phyloP scores from a whole-genome alignment of 2,329 filamentous ascomycete genomes.

The Thelonectria discophora region DNA sequence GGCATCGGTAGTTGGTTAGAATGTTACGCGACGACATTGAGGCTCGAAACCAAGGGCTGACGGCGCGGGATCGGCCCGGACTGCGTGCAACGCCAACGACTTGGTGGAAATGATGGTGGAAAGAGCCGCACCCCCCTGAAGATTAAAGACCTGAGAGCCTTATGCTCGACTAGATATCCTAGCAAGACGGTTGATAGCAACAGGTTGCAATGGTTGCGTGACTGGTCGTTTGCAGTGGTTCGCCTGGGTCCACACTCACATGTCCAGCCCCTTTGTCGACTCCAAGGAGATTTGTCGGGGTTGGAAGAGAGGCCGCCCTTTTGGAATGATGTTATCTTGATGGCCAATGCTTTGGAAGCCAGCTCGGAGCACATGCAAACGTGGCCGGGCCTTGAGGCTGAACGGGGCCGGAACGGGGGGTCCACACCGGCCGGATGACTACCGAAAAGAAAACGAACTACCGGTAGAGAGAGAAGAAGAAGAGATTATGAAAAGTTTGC shows the following conservation, averaged over 20 bases:
- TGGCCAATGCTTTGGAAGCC: conserved; percentile 12
- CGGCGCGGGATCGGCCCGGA: conserved; percentile 29
- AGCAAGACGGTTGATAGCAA: conserved; percentile 14
- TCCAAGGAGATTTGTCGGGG: conserved; percentile 35
- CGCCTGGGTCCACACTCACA: conserved; percentile 30
- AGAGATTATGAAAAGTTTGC: neutral
- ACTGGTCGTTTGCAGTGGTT: neutral
- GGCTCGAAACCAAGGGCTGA: conserved; percentile 15
- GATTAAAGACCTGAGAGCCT: conserved; percentile 18
- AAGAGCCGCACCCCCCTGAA: conserved; percentile 4
- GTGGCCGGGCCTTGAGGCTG: conserved; percentile 20
- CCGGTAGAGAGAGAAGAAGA: conserved; percentile 8
- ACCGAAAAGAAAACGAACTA: conserved; percentile 17
- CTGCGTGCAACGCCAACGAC: conserved; percentile 3
- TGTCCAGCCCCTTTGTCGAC: conserved; percentile 13
- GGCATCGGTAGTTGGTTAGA: conserved; percentile 15
- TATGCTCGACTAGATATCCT: conserved; percentile 27
- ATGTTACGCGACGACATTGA: conserved; percentile 34
- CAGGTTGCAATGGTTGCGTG: conserved; percentile 17
- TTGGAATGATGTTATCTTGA: conserved; percentile 24
- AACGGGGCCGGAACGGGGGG: conserved; percentile 1
- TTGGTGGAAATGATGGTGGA: neutral
- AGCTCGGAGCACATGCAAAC: conserved; percentile 19
- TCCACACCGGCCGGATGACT: conserved; percentile 19
- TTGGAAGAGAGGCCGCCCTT: conserved; percentile 5